Evolutionary conservation across 1,284 basidiomycete genomes (phyloP).

Genomic region (Ceraceosorus guamensis): DNA sequence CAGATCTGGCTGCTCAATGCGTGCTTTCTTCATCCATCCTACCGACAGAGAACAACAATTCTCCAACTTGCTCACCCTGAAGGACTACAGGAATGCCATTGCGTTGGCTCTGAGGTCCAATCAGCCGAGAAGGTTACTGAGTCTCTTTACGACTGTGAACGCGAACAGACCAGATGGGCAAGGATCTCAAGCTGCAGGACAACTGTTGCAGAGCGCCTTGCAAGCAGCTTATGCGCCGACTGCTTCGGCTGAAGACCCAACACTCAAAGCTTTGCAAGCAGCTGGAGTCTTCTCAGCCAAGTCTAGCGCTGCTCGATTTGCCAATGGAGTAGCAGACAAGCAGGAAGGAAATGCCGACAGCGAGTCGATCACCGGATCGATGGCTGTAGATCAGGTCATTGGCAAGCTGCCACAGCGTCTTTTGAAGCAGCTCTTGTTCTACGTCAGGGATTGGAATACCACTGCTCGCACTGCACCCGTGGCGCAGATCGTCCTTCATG

Average conservation of each 20-base stretch:
- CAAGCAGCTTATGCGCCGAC: too few species aligned
- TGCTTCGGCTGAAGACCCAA: neutral
- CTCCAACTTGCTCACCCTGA: slow-evolving; percentile 74
- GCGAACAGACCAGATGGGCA: slow-evolving; percentile 19
- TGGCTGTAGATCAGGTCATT: slow-evolving; percentile 57
- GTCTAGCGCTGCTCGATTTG: neutral
- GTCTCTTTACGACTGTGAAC: slow-evolving; percentile 59
- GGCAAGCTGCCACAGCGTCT: slow-evolving; percentile 64
- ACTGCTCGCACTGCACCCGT: slow-evolving; percentile 74
- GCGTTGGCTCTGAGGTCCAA: slow-evolving; percentile 81
- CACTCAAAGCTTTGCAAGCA: slow-evolving; percentile 1
- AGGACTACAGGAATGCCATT: slow-evolving; percentile 87
- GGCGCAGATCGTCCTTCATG: slow-evolving; percentile 77
- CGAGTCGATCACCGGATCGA: slow-evolving; percentile 36
- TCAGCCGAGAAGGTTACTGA: slow-evolving; percentile 79
- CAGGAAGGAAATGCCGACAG: too few species aligned
- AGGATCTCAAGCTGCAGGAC: slow-evolving; percentile 12
- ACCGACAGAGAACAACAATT: slow-evolving; percentile 81
- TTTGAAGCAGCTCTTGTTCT: slow-evolving; percentile 71
- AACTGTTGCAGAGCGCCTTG: slow-evolving; percentile 14
- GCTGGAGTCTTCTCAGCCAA: neutral
- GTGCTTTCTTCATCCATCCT: neutral
- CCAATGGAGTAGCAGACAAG: too few species aligned
- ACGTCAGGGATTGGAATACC: slow-evolving; percentile 88
- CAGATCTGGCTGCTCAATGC: neutral